These are phyloP conservation scores for Umbelopsis sp. DNA, from an alignment of 371 early-diverging fungal species.

Conservation along the genomic window DNA sequence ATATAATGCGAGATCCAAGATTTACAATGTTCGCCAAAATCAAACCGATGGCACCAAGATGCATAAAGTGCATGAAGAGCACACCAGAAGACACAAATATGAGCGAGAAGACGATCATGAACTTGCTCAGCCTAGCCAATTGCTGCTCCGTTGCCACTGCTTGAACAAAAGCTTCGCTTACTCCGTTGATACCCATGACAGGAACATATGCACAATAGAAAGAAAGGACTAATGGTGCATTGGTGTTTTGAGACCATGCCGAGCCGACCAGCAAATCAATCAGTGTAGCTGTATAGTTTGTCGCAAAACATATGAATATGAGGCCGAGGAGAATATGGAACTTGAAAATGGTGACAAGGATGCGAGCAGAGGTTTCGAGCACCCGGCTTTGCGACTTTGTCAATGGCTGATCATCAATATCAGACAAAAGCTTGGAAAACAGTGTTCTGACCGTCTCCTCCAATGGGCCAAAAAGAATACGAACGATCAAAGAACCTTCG, in stretches of 20 bases:
- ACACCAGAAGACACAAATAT: constrained; percentile 69
- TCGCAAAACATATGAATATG: constrained; percentile 83
- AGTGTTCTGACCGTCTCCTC: constrained; percentile 89
- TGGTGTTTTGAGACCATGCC: constrained; percentile 58
- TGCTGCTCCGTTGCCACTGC: constrained; percentile 74
- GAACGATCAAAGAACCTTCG: constrained; percentile 84
- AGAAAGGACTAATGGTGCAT: constrained; percentile 63
- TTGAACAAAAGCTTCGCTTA: constrained; percentile 93
- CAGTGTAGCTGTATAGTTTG: constrained; percentile 78
- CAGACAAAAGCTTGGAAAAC: constrained; percentile 68
- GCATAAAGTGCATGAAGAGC: constrained; percentile 57
- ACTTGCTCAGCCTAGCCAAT: constrained; percentile 63
- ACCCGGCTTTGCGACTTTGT: constrained; percentile 10
- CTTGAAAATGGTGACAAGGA: constrained; percentile 69
- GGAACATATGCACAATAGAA: constrained; percentile 90
- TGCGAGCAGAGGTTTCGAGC: constrained; percentile 47
- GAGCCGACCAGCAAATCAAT: constrained; percentile 74
- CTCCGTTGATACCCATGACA: constrained; percentile 93
- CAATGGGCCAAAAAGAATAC: constrained; percentile 91
- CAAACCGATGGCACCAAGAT: constrained; percentile 78
- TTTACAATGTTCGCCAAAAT: constrained; percentile 88
- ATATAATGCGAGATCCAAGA: constrained; percentile 76
- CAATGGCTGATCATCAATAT: constrained; percentile 20
- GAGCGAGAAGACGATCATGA: constrained; percentile 78
- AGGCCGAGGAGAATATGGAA: constrained; percentile 79